Evolutionary conservation across 106 monocot genomes (phyloP).

Genomic region (Ottelia alismoides): DNA sequence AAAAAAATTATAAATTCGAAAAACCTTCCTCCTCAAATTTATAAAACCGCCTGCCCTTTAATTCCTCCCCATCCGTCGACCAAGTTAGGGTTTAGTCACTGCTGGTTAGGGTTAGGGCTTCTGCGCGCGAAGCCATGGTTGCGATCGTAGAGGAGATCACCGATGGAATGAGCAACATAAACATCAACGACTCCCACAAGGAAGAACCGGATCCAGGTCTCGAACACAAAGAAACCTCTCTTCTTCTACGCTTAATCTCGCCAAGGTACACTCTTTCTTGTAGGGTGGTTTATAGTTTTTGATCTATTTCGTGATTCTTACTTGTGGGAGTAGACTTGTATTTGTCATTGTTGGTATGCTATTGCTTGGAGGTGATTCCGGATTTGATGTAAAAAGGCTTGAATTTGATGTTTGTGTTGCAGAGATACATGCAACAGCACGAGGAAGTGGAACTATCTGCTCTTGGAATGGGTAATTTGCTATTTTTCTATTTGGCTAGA

Average conservation of each 20-base stretch:
- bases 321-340: neutral
- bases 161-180: conserved; percentile 9
- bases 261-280: conserved; percentile 8
- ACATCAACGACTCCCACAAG: conserved; percentile 15
- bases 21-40: too few species aligned
- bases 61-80: too few species aligned
- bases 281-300: neutral
- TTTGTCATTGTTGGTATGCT: neutral
- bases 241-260: conserved; percentile 21
- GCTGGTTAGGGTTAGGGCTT: conserved; percentile 25
- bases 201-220: conserved; percentile 30
- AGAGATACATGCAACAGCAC: conserved; percentile 19
- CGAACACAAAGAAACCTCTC: conserved; percentile 15
- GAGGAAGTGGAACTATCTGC: conserved; percentile 16
- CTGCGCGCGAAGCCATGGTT: conserved; percentile 1
- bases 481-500: too few species aligned
- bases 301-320: neutral
- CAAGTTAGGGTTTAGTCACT: too few species aligned
- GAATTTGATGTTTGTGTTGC: neutral
- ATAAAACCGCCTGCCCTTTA: too few species aligned
- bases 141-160: conserved; percentile 20
- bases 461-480: conserved; percentile 13
- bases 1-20: too few species aligned
- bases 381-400: neutral
- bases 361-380: neutral